Percentiles rank a stretch among this genome's conserved stretches.
phyloP scores from a whole-genome alignment of 192 early-diverging fungal genomes.

The Entophlyctis luteolus region DNA sequence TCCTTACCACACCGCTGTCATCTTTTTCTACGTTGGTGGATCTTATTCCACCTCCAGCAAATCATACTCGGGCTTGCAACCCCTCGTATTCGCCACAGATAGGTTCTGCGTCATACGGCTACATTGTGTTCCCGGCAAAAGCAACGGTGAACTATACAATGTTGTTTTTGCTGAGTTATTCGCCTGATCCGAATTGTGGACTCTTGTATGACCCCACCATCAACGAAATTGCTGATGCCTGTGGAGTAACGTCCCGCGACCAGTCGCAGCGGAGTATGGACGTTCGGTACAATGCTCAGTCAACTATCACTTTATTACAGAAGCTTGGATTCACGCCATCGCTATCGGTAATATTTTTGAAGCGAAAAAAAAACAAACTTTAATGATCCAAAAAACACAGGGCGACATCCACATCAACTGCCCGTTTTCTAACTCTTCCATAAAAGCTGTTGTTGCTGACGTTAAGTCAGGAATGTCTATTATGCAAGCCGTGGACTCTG shows the following conservation, averaged over 20 bases:
- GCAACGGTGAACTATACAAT: slow-evolving; percentile 14
- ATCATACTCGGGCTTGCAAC: background rate
- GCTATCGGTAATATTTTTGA: background rate
- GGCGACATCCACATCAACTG: slow-evolving; percentile 7
- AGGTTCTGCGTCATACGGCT: slow-evolving; percentile 1
- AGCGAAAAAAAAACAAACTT: background rate
- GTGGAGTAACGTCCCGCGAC: background rate
- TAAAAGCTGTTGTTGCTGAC: slow-evolving; percentile 4
- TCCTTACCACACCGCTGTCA: background rate
- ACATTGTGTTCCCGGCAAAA: slow-evolving; percentile 22
- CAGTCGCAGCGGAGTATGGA: background rate
- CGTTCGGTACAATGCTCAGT: slow-evolving; percentile 3
- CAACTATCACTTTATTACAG: slow-evolving; percentile 3
- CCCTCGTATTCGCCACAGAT: background rate
- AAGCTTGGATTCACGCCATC: slow-evolving; percentile 5
- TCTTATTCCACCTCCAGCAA: background rate
- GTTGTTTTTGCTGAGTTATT: slow-evolving; percentile 29
- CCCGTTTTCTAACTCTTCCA: slow-evolving; percentile 7
- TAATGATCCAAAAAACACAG: background rate
- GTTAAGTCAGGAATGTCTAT: background rate
- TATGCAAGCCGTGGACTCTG: background rate
- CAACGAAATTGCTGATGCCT: slow-evolving; percentile 3
- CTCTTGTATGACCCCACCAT: slow-evolving; percentile 19
- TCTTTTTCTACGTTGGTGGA: background rate
- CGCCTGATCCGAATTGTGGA: slow-evolving; percentile 11